Conservation (phyloP, 140 eudicot species). For the Cichorium intybus region DNA sequence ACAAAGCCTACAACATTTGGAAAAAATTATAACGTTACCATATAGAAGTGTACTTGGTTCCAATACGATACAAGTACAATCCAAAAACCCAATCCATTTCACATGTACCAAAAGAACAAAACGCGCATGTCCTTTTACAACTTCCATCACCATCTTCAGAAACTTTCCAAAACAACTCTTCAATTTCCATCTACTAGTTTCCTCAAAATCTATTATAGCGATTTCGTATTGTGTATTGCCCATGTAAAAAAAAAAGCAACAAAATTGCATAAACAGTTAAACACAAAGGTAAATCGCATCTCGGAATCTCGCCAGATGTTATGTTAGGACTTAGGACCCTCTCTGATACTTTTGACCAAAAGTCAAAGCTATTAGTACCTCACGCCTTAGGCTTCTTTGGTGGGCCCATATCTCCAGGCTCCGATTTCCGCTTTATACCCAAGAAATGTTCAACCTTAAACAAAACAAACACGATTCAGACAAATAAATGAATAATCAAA, state of each 20-base stretch:
- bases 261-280: not conserved
- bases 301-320: too few relatives aligned
- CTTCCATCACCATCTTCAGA: not conserved
- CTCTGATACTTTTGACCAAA: not conserved
- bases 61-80: not conserved
- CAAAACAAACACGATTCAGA: not conserved
- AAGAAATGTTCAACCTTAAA: constrained; percentile 85
- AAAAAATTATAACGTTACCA: not conserved
- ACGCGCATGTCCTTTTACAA: not conserved
- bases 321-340: too few relatives aligned
- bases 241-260: too few relatives aligned
- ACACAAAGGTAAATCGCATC: too few relatives aligned
- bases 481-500: not conserved
- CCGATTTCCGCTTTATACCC: constrained; percentile 77
- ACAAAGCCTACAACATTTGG: too few relatives aligned
- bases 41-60: not conserved
- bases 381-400: constrained; percentile 63
- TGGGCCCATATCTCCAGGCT: constrained; percentile 53
- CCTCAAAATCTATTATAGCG: not conserved
- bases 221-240: not conserved
- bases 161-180: not conserved
- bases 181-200: constrained; percentile 5
- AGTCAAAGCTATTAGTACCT: not conserved
- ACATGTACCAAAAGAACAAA: not conserved
- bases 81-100: not conserved